Percentiles rank a stretch among this genome's conserved stretches.
These are phyloP conservation scores for Penicillium psychrosexuale DNA, from an alignment of 2,329 filamentous ascomycete genomes.

Conservation along the genomic window DNA sequence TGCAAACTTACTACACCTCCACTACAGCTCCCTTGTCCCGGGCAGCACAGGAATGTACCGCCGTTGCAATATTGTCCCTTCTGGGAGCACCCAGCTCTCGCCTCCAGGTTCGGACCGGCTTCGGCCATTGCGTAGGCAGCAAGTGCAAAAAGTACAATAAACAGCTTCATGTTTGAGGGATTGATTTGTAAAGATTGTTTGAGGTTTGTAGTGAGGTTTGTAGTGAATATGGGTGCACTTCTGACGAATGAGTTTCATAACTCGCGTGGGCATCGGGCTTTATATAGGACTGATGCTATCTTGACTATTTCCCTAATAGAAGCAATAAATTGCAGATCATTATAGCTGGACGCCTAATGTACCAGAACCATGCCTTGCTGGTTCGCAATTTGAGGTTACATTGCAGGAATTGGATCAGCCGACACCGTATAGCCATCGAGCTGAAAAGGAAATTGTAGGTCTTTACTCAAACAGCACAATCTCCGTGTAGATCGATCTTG, in stretches of 20 bases:
- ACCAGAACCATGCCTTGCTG: too few species aligned
- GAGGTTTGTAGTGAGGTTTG: neutral
- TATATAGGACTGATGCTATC: neutral
- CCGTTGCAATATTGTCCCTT: constrained; percentile 13
- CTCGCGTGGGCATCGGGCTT: neutral
- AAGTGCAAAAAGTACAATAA: neutral
- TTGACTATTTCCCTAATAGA: neutral
- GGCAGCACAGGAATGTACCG: constrained; percentile 12
- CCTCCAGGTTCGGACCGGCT: constrained; percentile 43
- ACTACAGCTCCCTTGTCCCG: neutral
- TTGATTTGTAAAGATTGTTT: neutral
- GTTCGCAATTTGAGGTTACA: neutral
- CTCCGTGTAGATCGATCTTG: neutral
- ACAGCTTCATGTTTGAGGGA: constrained; percentile 1
- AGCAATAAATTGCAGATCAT: too few species aligned
- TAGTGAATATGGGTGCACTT: neutral
- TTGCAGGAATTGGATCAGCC: neutral
- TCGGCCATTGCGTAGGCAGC: constrained; percentile 5
- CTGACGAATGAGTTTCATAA: neutral
- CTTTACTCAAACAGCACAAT: neutral
- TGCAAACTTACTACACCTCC: neutral
- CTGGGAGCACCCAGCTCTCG: constrained; percentile 8
- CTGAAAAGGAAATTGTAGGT: neutral
- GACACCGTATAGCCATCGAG: neutral
- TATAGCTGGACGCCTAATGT: too few species aligned